These are phyloP conservation scores for Exophiala aquamarina DNA, from an alignment of 2,329 filamentous ascomycete species.

Conservation along the genomic window DNA sequence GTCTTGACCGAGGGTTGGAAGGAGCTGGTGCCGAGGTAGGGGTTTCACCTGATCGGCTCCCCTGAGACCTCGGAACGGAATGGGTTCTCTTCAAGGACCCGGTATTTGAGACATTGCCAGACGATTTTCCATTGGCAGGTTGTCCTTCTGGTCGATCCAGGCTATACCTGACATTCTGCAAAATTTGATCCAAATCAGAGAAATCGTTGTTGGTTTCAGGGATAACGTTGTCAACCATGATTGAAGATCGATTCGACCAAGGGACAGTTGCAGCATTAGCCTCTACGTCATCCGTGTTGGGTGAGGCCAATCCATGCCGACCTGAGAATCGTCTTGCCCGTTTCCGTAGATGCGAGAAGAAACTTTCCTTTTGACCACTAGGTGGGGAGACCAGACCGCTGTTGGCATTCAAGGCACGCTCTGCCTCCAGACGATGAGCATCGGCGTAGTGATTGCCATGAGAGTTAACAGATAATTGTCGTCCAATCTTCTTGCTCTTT, in stretches of 20 bases:
- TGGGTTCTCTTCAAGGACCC: slow-evolving; percentile 26
- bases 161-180: slow-evolving; percentile 61
- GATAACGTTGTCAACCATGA: slow-evolving; percentile 64
- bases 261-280: slow-evolving; percentile 89
- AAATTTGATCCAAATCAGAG: slow-evolving; percentile 60
- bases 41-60: slow-evolving; percentile 22
- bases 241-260: slow-evolving; percentile 83
- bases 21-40: slow-evolving; percentile 55
- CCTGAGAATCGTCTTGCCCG: slow-evolving; percentile 89
- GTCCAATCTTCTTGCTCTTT: slow-evolving; percentile 83
- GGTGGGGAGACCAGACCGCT: slow-evolving; percentile 73
- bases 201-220: slow-evolving; percentile 50
- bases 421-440: slow-evolving; percentile 84
- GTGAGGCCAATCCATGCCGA: slow-evolving; percentile 79
- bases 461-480: slow-evolving; percentile 89
- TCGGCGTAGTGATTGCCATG: slow-evolving; percentile 92
- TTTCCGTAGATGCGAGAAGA: slow-evolving; percentile 96
- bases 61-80: slow-evolving; percentile 26
- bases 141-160: slow-evolving; percentile 42
- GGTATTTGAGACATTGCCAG: slow-evolving; percentile 19
- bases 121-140: slow-evolving; percentile 5
- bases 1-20: slow-evolving; percentile 75
- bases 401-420: slow-evolving; percentile 83
- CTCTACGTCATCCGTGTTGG: slow-evolving; percentile 81
- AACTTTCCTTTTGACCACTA: slow-evolving; percentile 84